These are phyloP conservation scores for Lunularia cruciata DNA, from an alignment of 225 moss, liverwort and hornwort species.

Conservation along the genomic window DNA sequence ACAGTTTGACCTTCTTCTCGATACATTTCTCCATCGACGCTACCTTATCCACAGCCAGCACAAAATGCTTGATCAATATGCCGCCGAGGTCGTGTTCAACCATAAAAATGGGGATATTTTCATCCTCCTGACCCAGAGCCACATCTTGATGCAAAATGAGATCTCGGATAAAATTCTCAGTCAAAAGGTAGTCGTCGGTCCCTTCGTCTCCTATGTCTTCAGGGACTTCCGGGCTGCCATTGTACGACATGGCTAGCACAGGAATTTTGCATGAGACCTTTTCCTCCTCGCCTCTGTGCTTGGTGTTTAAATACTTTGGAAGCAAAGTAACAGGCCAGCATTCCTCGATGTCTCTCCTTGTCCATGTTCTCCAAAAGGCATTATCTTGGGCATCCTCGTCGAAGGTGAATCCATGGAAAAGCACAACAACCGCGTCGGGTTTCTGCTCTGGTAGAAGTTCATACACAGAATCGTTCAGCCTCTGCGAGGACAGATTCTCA, in stretches of 20 bases:
- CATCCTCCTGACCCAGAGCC: background rate
- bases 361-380: slow-evolving; percentile 6
- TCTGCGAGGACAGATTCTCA: background rate
- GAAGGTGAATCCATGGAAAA: slow-evolving; percentile 4
- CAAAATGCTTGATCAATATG: background rate
- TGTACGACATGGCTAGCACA: background rate
- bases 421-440: background rate
- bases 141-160: background rate
- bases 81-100: slow-evolving; percentile 11
- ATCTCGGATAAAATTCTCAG: background rate
- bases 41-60: background rate
- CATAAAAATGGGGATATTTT: slow-evolving; percentile 2
- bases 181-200: background rate
- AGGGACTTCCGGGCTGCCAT: background rate
- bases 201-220: background rate
- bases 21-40: background rate
- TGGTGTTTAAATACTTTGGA: background rate
- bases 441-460: background rate
- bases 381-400: background rate
- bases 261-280: background rate
- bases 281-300: background rate
- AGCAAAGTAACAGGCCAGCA: slow-evolving; percentile 11
- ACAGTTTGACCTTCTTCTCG: background rate
- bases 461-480: background rate
- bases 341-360: background rate